Percentiles rank a stretch among this genome's conserved stretches.
phyloP scores from a whole-genome alignment of 805 yeast genomes.

The Ogataea methanolica region DNA sequence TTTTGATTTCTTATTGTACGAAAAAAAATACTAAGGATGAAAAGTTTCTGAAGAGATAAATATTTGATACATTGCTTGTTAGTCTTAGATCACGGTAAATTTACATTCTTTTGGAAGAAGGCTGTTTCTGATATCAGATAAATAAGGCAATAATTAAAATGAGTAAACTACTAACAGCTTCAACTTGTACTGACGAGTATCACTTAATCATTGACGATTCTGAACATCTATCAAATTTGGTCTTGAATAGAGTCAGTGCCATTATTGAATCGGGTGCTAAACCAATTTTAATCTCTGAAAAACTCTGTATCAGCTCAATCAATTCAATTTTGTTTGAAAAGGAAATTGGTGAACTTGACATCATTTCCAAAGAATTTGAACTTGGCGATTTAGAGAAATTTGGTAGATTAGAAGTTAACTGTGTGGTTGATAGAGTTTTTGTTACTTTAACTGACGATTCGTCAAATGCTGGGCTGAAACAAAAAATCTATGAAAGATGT shows the following conservation, averaged over 20 bases:
- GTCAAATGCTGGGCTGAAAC: slow-evolving; percentile 27
- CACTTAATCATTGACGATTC: slow-evolving; percentile 55
- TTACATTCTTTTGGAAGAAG: too few species aligned
- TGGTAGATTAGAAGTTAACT: slow-evolving; percentile 62
- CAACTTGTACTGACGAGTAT: slow-evolving; percentile 43
- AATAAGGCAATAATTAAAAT: background rate
- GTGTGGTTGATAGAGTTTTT: slow-evolving; percentile 72
- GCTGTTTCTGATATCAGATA: too few species aligned
- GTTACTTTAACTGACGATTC: slow-evolving; percentile 37
- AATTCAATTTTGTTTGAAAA: slow-evolving; percentile 14
- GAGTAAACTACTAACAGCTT: slow-evolving; percentile 34
- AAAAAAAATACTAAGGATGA: too few species aligned
- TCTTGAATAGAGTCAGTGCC: slow-evolving; percentile 42
- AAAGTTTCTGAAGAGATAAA: too few species aligned
- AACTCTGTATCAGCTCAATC: slow-evolving; percentile 12
- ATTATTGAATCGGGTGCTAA: slow-evolving; percentile 51
- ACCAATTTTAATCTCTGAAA: slow-evolving; percentile 44
- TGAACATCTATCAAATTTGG: slow-evolving; percentile 32
- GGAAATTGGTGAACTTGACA: slow-evolving; percentile 8
- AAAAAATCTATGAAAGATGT: slow-evolving; percentile 47
- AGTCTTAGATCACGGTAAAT: too few species aligned
- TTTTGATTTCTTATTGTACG: too few species aligned
- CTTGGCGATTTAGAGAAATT: slow-evolving; percentile 43
- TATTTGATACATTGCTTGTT: too few species aligned
- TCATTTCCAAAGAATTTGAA: slow-evolving; percentile 31